Percentiles rank a stretch among this genome's conserved stretches.
Conservation (phyloP, 2,329 filamentous ascomycete species). For the Rhytidhysteron rufulum region DNA sequence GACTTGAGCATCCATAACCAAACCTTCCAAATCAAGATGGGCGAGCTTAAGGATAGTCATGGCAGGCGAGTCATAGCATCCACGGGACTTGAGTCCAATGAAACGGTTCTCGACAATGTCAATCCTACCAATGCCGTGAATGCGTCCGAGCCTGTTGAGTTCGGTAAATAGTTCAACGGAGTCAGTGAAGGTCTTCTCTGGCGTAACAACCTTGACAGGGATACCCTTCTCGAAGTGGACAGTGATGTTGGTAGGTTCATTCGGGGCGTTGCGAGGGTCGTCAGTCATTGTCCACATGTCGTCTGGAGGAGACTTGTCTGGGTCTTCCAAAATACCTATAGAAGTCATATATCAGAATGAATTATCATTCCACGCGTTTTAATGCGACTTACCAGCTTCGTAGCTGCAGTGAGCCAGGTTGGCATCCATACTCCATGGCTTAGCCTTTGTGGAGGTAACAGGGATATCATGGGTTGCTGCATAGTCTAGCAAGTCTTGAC, state of each 20-base stretch:
- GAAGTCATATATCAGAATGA: background rate
- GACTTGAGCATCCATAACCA: slow-evolving; percentile 66
- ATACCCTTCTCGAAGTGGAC: slow-evolving; percentile 71
- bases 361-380: background rate
- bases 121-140: slow-evolving; percentile 72
- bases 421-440: slow-evolving; percentile 66
- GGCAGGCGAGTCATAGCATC: slow-evolving; percentile 66
- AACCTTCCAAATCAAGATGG: slow-evolving; percentile 61
- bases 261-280: slow-evolving; percentile 66
- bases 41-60: slow-evolving; percentile 50
- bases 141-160: slow-evolving; percentile 67
- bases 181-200: slow-evolving; percentile 60
- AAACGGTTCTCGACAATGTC: slow-evolving; percentile 82
- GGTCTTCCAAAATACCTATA: slow-evolving; percentile 59
- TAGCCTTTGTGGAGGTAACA: slow-evolving; percentile 68
- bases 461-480: slow-evolving; percentile 65
- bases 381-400: slow-evolving; percentile 60
- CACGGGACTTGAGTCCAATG: slow-evolving; percentile 75
- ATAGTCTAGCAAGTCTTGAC: slow-evolving; percentile 70
- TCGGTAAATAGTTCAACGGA: slow-evolving; percentile 68
- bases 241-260: slow-evolving; percentile 68
- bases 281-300: slow-evolving; percentile 78
- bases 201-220: slow-evolving; percentile 62
- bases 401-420: slow-evolving; percentile 76
- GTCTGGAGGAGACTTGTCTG: slow-evolving; percentile 61